Base-by-base conservation (phyloP, 2,329 filamentous ascomycete species). In the Colletotrichum liaoningense region DNA sequence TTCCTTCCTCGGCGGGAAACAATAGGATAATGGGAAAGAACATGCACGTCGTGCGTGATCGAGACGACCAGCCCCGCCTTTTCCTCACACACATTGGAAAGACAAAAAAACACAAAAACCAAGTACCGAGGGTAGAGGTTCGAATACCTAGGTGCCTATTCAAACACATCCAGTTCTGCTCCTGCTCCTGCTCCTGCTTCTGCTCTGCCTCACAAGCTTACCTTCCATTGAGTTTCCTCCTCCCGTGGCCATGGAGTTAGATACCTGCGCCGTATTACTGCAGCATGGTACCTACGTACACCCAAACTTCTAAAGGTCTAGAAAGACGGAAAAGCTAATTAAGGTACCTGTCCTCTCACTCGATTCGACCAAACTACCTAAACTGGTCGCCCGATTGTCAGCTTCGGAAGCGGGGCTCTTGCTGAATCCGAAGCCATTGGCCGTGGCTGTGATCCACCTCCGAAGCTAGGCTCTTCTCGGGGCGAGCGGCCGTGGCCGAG, bases 391-490 rank as follows among this genome's bases (percentile, higher is more conserved):
- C 59, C 14, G 46, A 35, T 22, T 35, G 30, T 64, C 62, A 64
- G 49, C 22, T 38, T 42, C 22, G n/a, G 49, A 55, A 28, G n/a
- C 22, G 62, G 49, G 14, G 5, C 16, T 19, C 38, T 46, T 56
- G 35, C 22, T 38, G 35, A 12, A 19, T 22, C 12, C 12, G 22
- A 49, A 22, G 42, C 42, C 42, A 22, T 65, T 65, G 63, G 63
- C 6, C 35, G 24, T 16, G 22, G 22, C n/a, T 19, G 42, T 22
- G 8, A 19, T 11, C 42, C 42, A 49, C 9, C 24, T 46, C 67
- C 56, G 68, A 55, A 22, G 38, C 68, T 71, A 71, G 33, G 9
- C 68, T 35, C 24, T 60, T 67, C 56, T 67, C 14, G 56, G 68
- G 11, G 46, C 30, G 30, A 67, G 22, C 46, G 56, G 68, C 63